Evolutionary conservation across 805 yeast species (phyloP).

Genomic region (Saturnispora diversa): DNA sequence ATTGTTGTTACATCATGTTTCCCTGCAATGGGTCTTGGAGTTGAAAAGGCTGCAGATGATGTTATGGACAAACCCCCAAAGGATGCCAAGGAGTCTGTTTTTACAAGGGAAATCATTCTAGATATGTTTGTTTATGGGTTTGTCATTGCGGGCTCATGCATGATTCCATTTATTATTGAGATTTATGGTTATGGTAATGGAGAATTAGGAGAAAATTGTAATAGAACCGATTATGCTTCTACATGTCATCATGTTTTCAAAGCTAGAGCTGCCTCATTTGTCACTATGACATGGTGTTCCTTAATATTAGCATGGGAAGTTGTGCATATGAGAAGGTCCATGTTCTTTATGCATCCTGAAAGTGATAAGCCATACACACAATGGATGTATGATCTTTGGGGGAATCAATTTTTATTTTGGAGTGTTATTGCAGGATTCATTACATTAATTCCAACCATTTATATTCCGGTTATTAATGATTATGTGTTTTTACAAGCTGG

Average conservation of each 20-base stretch:
- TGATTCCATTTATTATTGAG: slow-evolving; percentile 55
- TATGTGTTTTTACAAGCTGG: slow-evolving; percentile 66
- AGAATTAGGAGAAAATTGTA: slow-evolving; percentile 57
- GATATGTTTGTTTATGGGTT: slow-evolving; percentile 70
- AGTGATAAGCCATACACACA: slow-evolving; percentile 52
- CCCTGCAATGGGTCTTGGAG: slow-evolving; percentile 79
- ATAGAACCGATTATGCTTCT: slow-evolving; percentile 33
- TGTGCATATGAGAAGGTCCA: slow-evolving; percentile 59
- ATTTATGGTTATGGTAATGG: slow-evolving; percentile 65
- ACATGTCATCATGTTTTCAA: slow-evolving; percentile 58
- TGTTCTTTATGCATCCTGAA: slow-evolving; percentile 64
- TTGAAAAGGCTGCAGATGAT: slow-evolving; percentile 57
- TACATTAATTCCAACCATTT: slow-evolving; percentile 72
- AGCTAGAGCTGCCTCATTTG: slow-evolving; percentile 72
- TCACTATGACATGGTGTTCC: slow-evolving; percentile 82
- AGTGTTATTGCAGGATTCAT: slow-evolving; percentile 63
- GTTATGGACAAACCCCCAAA: slow-evolving; percentile 59
- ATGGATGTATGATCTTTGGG: slow-evolving; percentile 58
- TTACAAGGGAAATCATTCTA: slow-evolving; percentile 55
- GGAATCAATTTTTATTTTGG: slow-evolving; percentile 73
- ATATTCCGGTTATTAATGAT: slow-evolving; percentile 79
- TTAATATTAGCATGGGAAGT: slow-evolving; percentile 80
- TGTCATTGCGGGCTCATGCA: slow-evolving; percentile 65
- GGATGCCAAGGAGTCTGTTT: slow-evolving; percentile 44
- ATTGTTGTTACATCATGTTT: slow-evolving; percentile 71